A percentile compares a stretch with the other conserved stretches of the same genome.
Conservation (phyloP, 75 land plant genomes). For the Cryptomeria japonica region DNA sequence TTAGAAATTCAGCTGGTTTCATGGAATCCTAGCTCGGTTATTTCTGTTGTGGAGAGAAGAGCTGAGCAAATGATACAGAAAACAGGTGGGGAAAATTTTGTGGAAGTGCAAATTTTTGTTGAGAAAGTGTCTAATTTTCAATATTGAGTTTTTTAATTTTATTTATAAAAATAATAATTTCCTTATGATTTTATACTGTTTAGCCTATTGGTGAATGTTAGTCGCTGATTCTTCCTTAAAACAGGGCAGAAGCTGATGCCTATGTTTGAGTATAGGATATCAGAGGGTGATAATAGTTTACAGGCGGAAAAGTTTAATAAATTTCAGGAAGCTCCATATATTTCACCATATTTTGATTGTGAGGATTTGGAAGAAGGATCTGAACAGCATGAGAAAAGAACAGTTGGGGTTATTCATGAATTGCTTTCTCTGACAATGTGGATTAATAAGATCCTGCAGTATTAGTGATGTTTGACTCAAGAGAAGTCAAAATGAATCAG, state of each 20-base stretch:
- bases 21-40: conserved; percentile 50
- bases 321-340: conserved; percentile 58
- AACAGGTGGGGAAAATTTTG: background rate
- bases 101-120: background rate
- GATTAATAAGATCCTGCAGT: background rate
- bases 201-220: background rate
- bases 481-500: background rate
- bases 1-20: conserved; percentile 66
- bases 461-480: background rate
- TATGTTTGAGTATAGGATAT: conserved; percentile 33
- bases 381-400: conserved; percentile 56
- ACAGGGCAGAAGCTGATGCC: conserved; percentile 26
- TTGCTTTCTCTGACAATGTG: too few relatives aligned
- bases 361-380: conserved; percentile 28
- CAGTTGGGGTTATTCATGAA: too few relatives aligned
- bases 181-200: background rate
- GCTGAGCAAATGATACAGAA: conserved; percentile 20
- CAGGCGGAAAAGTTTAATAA: conserved; percentile 42
- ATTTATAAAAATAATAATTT: too few relatives aligned
- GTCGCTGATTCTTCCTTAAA: background rate
- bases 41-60: conserved; percentile 40
- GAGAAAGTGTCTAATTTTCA: background rate
- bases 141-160: background rate
- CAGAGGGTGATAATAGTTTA: conserved; percentile 35
- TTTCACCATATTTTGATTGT: conserved; percentile 50